phyloP scores from a whole-genome alignment of 176 grass and related monocot species.

The Pontederia crassipes region DNA sequence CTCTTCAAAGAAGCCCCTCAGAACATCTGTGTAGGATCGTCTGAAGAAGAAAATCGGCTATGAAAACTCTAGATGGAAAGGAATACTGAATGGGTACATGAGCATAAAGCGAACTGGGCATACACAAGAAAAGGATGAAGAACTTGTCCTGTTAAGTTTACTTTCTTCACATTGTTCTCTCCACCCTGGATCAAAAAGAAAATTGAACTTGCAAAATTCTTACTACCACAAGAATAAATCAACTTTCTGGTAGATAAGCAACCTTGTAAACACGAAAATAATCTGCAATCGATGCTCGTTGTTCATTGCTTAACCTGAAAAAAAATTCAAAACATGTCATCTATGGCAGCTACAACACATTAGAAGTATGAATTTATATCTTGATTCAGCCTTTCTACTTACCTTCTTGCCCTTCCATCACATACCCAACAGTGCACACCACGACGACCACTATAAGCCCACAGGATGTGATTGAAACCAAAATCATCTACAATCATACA shows the following conservation, averaged over 20 bases:
- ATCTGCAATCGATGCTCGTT: slow-evolving; percentile 76
- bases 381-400: slow-evolving; percentile 5
- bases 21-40: slow-evolving; percentile 75
- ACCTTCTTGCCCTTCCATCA: slow-evolving; percentile 89
- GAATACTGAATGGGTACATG: background rate
- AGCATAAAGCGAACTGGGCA: slow-evolving; percentile 13
- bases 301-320: slow-evolving; percentile 72
- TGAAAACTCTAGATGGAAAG: slow-evolving; percentile 14
- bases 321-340: background rate
- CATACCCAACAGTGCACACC: slow-evolving; percentile 99
- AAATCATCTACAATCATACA: slow-evolving; percentile 64
- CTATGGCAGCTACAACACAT: background rate
- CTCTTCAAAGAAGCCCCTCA: slow-evolving; percentile 71
- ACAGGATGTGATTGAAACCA: slow-evolving; percentile 90
- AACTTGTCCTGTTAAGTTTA: slow-evolving; percentile 53
- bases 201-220: slow-evolving; percentile 6
- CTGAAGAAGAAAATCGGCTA: slow-evolving; percentile 28
- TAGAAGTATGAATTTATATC: background rate
- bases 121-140: slow-evolving; percentile 89
- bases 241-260: slow-evolving; percentile 1
- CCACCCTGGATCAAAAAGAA: slow-evolving; percentile 39
- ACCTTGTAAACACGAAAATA: slow-evolving; percentile 94
- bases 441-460: slow-evolving; percentile 90
- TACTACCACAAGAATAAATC: background rate
- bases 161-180: slow-evolving; percentile 76